Base-by-base conservation (phyloP, 2,329 filamentous ascomycete species). In the Cadophora sp. region DNA sequence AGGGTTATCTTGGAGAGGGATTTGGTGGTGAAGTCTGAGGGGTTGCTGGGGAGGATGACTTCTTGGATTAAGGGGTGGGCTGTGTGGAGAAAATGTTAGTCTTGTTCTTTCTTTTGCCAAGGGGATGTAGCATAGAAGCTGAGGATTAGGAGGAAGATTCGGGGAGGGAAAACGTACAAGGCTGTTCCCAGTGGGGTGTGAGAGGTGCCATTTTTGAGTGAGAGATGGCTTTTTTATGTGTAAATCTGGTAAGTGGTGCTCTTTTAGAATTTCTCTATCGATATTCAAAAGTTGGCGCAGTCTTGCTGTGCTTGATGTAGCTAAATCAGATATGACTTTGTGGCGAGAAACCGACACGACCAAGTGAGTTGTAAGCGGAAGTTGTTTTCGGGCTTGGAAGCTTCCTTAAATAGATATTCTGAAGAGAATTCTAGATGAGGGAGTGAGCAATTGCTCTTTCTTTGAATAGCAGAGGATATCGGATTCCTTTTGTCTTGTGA, bases 181-280 rank as follows among this genome's bases (percentile, higher is more conserved):
- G 87, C 75, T 86, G 87, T 6, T 77, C 70, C 87, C 87, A 89
- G 78, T 84, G 81, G 62, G 87, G 87, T 68, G 78, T 84, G 62
- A 89, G 78, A 62, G 87, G 86, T 65, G 85, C 82, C 84, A 87
- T 76, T 75, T 74, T 67, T 53, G 50, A 16, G 20, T 0, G 39
- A 13, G 36, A 58, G 14, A 20, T 41, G 14, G 4, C 20, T 20
- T 48, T 22, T 48, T 5, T 20, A 9, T 22, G 5, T 24, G 2
- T 6, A n/a, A 39, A 39, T 43, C n/a, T 39, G 20, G 16, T 9
- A 30, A 14, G 18, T 20, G 8, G 9, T 13, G 13, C 18, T 39
- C n/a, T 13, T 36, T 39, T 18, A 33, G 39, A 14, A 3, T 11
- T 11, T 56, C 9, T 24, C 22, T 50, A 27, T 22, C 9, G 27